Evolutionary conservation across 345 rosid genomes (phyloP), one percentile per base, ranked within the genome.

Genomic region (Gossypium longicalyx): DNA sequence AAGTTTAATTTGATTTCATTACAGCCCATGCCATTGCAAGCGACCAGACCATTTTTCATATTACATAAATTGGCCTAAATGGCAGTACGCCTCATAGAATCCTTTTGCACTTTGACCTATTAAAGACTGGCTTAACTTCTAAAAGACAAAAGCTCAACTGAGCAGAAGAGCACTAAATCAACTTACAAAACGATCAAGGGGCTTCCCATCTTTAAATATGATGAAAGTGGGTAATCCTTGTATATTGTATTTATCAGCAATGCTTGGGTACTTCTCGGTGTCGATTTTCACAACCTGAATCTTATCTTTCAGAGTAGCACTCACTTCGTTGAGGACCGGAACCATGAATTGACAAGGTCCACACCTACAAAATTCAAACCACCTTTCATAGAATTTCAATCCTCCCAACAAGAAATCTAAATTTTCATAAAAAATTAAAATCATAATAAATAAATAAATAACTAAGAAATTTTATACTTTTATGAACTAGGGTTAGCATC

Each of bases 341-440:
- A 84, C 88, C 98, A 94, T 94, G 80, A 88, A 82, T 77, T 94
- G 93, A 60, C 98, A 94, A 70, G 98, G 98, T 57, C 98, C 98
- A 67, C 98, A 94, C 98, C 98, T 92, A 83, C 70, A 78, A 77
- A 83, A 53, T 65, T 34, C 9, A 27, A 13, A 44, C 54, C 7
- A 29, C 41, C 22, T 5, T 12, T 17, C 48, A 7, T 15, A 54
- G 23, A 49, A 54, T 29, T 70, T 29, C 73, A 70, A 23, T 16
- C 29, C 56, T 13, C 3, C 12, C 19, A 56, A 54, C 34, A 54
- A 11, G 9, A 54, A 54, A 54, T 54, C 59, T 29, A 29, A 29
- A 29, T 29, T 3, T 29, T 29, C 34, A 29, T 29, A 29, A 29
- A 29, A 29, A 29, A 3, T 29, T 29, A 29, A 34, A 34, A 34